Base-by-base conservation (phyloP, 768 basidiomycete species). In the Lactifluus volemus region DNA sequence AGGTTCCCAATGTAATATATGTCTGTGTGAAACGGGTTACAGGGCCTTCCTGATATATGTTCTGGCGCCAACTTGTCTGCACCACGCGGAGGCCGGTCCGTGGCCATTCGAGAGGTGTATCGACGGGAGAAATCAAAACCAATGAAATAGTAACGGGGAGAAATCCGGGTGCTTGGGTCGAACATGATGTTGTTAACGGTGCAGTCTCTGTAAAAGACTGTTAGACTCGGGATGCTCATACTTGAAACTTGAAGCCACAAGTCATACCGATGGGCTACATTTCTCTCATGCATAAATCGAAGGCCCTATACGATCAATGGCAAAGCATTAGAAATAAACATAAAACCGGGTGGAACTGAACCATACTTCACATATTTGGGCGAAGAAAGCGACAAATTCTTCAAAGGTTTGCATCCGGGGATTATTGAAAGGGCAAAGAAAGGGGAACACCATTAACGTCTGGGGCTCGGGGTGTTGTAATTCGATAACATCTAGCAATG, bases 291-390 rank as follows among this genome's bases (percentile, higher is more conserved):
- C 63, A 61, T 65, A 21, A 63, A 63, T 41, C 63, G 53, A 0
- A 64, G 41, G 4, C 41, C 57, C 55, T 64, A 36, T 36, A 3
- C 4, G 34, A 36, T 10, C 34, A 36, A 36, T 36, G 34, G 34
- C 34, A 7, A 10, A 36, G 10, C 34, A 36, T 7, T 36, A 36
- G 5, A 36, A 36, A 1, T 7, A 36, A 36, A 10, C 34, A 36
- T 7, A 36, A 10, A 36, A 10, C 34, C 5, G 34, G 34, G 34
- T 25, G 2, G 34, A 10, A 36, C 34, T 36, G 34, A 36, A 3
- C 4, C 34, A 4, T 19, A 74, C 76, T 68, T 77, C 75, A 25
- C 77, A 68, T 0, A 74, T 39, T 50, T 77, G 75, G 0, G 63
- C 34, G 14, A 73, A 63, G 54, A 69, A 75, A 9, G 68, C 70